Percentiles rank a stretch among this genome's conserved stretches.
Evolutionary conservation across 306 rosid species (phyloP).

Genomic region (Senna tora): DNA sequence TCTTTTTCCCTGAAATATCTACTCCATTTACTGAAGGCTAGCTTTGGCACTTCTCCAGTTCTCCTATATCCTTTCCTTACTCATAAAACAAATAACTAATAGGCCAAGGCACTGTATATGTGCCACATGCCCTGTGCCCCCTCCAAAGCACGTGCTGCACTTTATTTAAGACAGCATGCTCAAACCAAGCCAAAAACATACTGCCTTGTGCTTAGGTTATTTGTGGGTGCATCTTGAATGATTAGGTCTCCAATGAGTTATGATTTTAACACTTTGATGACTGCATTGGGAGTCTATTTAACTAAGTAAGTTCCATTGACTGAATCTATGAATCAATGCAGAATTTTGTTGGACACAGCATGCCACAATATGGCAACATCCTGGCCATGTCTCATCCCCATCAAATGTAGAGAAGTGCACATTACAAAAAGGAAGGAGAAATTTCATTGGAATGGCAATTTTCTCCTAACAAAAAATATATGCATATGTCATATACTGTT

Average conservation of each 20-base stretch:
- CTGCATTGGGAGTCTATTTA: slow-evolving; percentile 16
- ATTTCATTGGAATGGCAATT: not conserved
- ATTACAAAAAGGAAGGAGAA: not conserved
- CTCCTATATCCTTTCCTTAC: not conserved
- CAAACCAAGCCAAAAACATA: slow-evolving; percentile 29
- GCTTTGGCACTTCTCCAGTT: slow-evolving; percentile 11
- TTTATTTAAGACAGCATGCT: slow-evolving; percentile 27
- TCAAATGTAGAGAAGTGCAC: not conserved
- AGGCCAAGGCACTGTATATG: slow-evolving; percentile 22
- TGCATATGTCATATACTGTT: slow-evolving; percentile 26
- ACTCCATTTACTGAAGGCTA: slow-evolving; percentile 18
- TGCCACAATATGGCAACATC: not conserved
- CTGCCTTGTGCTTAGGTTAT: slow-evolving; percentile 11
- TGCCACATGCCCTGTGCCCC: slow-evolving; percentile 1
- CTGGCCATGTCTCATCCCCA: not conserved
- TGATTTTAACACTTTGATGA: slow-evolving; percentile 15
- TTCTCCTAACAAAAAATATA: not conserved
- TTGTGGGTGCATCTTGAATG: slow-evolving; percentile 11
- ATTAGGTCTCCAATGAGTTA: slow-evolving; percentile 23
- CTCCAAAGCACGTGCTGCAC: slow-evolving; percentile 9
- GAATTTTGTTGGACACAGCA: not conserved
- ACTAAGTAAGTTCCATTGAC: slow-evolving; percentile 22
- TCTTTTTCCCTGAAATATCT: not conserved
- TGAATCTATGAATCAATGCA: not conserved
- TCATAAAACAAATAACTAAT: slow-evolving; percentile 6